A percentile compares a stretch with the other conserved stretches of the same genome.
Evolutionary conservation across 2,329 filamentous ascomycete species (phyloP).

Genomic region (Aspergillus pseudonomiae): DNA sequence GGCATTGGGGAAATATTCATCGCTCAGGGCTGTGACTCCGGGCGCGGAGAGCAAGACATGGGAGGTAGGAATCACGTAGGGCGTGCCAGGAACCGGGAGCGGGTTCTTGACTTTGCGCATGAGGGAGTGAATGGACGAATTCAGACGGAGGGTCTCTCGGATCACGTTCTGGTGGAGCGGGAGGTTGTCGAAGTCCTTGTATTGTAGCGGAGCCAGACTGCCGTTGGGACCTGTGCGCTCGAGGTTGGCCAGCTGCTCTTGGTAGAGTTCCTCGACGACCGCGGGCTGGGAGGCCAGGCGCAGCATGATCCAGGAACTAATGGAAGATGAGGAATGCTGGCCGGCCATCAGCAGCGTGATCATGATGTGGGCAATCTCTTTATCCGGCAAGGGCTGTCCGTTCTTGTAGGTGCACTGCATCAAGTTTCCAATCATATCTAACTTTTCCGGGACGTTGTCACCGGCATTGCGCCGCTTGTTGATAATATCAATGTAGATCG

Average conservation of each 20-base stretch:
- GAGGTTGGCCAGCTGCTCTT: slow-evolving; percentile 65
- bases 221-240: slow-evolving; percentile 24
- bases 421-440: slow-evolving; percentile 77
- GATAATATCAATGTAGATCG: slow-evolving; percentile 73
- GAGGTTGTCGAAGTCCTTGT: slow-evolving; percentile 62
- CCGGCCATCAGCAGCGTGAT: slow-evolving; percentile 83
- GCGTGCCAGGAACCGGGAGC: slow-evolving; percentile 55
- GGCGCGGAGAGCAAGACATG: slow-evolving; percentile 82
- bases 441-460: slow-evolving; percentile 40
- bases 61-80: slow-evolving; percentile 75
- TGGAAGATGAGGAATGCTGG: slow-evolving; percentile 78
- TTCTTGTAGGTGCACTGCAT: slow-evolving; percentile 79
- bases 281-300: slow-evolving; percentile 71
- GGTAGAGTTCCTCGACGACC: slow-evolving; percentile 70
- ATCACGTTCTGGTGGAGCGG: slow-evolving; percentile 66
- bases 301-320: slow-evolving; percentile 76
- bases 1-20: slow-evolving; percentile 64
- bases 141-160: slow-evolving; percentile 72
- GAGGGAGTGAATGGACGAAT: slow-evolving; percentile 73
- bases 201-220: slow-evolving; percentile 58
- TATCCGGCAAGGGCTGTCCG: slow-evolving; percentile 68
- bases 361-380: slow-evolving; percentile 83
- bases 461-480: slow-evolving; percentile 58
- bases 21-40: slow-evolving; percentile 63
- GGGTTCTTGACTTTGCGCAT: slow-evolving; percentile 73